Base-by-base conservation (phyloP, 306 rosid genomes). In the Morella rubra region DNA sequence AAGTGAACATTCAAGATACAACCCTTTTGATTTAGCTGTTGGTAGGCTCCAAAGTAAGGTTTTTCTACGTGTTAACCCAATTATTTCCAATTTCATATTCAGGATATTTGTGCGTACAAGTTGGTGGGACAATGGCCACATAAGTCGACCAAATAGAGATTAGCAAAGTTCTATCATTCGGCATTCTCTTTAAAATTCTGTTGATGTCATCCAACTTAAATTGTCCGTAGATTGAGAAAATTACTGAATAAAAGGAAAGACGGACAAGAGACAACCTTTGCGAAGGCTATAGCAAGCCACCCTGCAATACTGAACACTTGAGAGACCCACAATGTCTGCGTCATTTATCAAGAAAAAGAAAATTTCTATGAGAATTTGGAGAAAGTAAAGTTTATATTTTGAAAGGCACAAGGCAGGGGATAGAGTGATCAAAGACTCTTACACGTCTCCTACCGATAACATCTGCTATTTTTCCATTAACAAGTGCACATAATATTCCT, bases 291-390 rank as follows among this genome's bases (percentile, higher is more conserved):
- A 65, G 82, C 84, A 77, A 91, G 65, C 97, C 97, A 91, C 70
- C 98, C 98, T 37, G 83, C 73, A 59, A 91, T 81, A 86, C 97
- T 86, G 81, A 91, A 84, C 42, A 90, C 72, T 82, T 91, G 81
- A 0, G 98, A 85, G 73, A 89, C 76, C 16, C 90, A 87, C 98
- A 91, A 91, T 10, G 97, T 85, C 98, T 91, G 85, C 77, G 15
- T 73, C 77, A 53, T 19, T 54, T 54, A 53, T 53, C 16, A 18
- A 54, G 19, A 2, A 22, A 20, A 7, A 9, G 8, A 7, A 56
- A 11, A 22, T 27, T 27, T 27, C 32, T 27, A 27, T 27, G 32
- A 27, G 32, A 27, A 1, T 0, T 27, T 27, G 32, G 32, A 1
- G 32, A 27, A 27, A 27, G 32, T 1, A 27, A 27, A 27, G 32